Conservation (phyloP, 306 rosid species). For the Medicago arabica region DNA sequence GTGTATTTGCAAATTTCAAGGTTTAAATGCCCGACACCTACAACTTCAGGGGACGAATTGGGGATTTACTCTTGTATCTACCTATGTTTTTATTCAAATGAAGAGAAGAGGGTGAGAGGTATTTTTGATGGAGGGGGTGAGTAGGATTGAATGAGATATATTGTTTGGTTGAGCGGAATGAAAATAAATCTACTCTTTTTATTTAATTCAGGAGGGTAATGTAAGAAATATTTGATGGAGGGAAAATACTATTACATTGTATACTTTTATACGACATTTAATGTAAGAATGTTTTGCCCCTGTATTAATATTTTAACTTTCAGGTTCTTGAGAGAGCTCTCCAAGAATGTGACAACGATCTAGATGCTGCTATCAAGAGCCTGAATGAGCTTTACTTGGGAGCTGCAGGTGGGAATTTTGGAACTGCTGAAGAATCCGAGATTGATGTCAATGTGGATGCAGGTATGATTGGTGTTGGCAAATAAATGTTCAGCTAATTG, state of each 20-base stretch:
- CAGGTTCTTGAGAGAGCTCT: conserved; percentile 84
- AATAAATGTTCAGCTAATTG: neutral
- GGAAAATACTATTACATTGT: neutral
- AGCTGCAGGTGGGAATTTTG: conserved; percentile 47
- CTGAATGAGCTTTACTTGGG: conserved; percentile 73
- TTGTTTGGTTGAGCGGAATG: neutral
- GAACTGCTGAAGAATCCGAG: conserved; percentile 44
- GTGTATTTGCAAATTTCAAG: no score
- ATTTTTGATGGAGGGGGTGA: neutral
- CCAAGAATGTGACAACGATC: conserved; percentile 79
- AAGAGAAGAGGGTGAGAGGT: neutral
- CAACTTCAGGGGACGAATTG: no score
- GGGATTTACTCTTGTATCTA: neutral
- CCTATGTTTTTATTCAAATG: neutral
- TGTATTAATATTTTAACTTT: conserved; percentile 41
- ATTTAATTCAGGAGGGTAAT: neutral
- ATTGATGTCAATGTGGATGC: conserved; percentile 45
- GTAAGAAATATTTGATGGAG: neutral
- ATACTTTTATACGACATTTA: neutral
- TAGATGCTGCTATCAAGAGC: conserved; percentile 84
- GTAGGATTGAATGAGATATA: conserved; percentile 9
- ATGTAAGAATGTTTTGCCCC: neutral
- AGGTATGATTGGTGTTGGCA: conserved; percentile 49
- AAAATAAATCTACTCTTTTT: neutral
- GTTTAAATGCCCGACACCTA: no score